Evolutionary conservation across 257 asterid species (phyloP).

Genomic region (Asclepias syriaca): DNA sequence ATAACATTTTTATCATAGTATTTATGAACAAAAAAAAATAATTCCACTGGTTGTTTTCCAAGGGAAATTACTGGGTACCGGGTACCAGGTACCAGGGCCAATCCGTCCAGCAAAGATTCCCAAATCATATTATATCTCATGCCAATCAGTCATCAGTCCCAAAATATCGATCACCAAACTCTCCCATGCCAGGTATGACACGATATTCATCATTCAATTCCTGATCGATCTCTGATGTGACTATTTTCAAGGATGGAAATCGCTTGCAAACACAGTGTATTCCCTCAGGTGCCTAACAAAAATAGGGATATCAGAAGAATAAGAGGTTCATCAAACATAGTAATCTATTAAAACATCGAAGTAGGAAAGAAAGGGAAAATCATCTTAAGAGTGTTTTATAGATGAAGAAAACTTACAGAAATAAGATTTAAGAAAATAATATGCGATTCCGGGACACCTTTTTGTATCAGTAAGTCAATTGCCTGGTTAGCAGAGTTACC

Average conservation of each 20-base stretch:
- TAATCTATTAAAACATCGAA: neutral
- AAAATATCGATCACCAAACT: constrained; percentile 92
- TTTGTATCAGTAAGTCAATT: constrained; percentile 80
- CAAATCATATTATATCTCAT: neutral
- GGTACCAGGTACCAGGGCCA: neutral
- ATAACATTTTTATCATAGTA: neutral
- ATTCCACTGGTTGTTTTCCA: neutral
- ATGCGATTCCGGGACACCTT: constrained; percentile 98
- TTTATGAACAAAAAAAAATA: neutral
- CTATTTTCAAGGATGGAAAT: constrained; percentile 80
- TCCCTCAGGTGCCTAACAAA: constrained; percentile 86
- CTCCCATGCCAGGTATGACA: constrained; percentile 97
- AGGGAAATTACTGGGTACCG: neutral
- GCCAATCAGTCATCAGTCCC: constrained; percentile 47
- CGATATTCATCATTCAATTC: constrained; percentile 58
- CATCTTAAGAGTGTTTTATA: neutral
- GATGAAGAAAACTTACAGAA: constrained; percentile 56
- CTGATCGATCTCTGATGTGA: constrained; percentile 86
- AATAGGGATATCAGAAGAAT: neutral
- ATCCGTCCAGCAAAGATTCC: neutral
- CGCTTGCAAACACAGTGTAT: constrained; percentile 84
- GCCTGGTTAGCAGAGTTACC: constrained; percentile 99
- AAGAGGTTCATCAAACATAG: neutral
- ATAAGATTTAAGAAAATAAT: constrained; percentile 93
- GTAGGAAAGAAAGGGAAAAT: neutral